A percentile compares a stretch with the other conserved stretches of the same genome.
Evolutionary conservation across 345 rosid genomes (phyloP).

Genomic region (Angophora floribunda): DNA sequence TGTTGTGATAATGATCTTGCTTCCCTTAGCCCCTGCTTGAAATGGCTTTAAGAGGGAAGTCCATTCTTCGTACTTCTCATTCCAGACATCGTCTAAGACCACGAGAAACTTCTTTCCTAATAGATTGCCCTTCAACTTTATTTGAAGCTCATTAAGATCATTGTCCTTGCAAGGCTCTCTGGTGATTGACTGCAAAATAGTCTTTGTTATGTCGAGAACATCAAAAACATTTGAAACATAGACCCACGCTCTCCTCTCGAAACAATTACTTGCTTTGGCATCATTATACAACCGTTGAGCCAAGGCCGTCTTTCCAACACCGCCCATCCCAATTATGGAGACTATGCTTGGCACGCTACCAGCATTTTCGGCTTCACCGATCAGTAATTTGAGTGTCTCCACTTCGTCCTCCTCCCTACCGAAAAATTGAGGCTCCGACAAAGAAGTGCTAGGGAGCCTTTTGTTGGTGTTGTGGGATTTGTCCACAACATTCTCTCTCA

Average conservation of each 20-base stretch:
- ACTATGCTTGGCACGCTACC: neutral
- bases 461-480: neutral
- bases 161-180: rapidly evolving
- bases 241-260: neutral
- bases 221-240: neutral
- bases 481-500: neutral
- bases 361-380: neutral
- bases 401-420: neutral
- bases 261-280: rapidly evolving
- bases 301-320: neutral
- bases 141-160: no score
- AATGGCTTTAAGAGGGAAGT: no score
- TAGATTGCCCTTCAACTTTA: no score
- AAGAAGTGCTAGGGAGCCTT: neutral
- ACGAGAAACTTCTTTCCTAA: no score
- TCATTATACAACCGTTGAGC: neutral
- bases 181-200: rapidly evolving
- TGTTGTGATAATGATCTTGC: no score
- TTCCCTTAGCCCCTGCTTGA: no score
- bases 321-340: neutral
- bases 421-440: neutral
- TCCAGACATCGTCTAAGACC: no score
- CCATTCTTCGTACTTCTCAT: no score
- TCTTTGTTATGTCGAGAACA: neutral
- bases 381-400: neutral